Evolutionary conservation across 2,329 filamentous ascomycete genomes (phyloP).

Genomic region (Colletotrichum lupini): DNA sequence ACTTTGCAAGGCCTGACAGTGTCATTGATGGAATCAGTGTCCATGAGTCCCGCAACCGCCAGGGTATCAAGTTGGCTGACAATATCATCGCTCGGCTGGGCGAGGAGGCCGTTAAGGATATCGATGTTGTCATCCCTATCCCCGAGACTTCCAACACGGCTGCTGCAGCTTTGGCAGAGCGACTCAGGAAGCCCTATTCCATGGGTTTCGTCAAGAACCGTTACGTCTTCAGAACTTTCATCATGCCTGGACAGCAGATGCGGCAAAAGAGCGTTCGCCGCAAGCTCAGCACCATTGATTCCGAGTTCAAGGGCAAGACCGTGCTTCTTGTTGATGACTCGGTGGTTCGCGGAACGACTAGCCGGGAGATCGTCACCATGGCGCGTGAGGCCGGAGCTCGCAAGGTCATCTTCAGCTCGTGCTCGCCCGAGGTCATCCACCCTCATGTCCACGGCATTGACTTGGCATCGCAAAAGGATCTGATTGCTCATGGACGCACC

Average conservation of each 20-base stretch:
- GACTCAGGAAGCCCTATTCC: constrained; percentile 80
- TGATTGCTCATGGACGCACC: constrained; percentile 55
- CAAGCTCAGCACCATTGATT: constrained; percentile 88
- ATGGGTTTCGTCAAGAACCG: constrained; percentile 91
- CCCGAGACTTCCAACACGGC: constrained; percentile 80
- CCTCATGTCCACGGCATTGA: constrained; percentile 56
- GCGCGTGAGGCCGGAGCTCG: constrained; percentile 84
- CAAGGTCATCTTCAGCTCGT: constrained; percentile 84
- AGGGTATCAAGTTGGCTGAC: constrained; percentile 85
- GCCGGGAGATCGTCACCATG: constrained; percentile 75
- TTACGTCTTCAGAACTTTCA: constrained; percentile 73
- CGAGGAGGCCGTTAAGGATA: constrained; percentile 75
- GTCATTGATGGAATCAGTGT: constrained; percentile 91
- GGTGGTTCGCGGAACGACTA: constrained; percentile 84
- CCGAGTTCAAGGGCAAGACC: constrained; percentile 84
- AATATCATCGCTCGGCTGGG: constrained; percentile 76
- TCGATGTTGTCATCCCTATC: constrained; percentile 87
- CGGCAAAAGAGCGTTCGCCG: constrained; percentile 85
- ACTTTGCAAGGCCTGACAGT: constrained; percentile 85
- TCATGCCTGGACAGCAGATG: constrained; percentile 79
- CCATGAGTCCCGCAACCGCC: constrained; percentile 83
- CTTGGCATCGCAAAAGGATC: constrained; percentile 49
- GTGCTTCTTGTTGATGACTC: constrained; percentile 90
- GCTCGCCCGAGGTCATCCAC: constrained; percentile 75
- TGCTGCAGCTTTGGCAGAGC: constrained; percentile 79